phyloP scores from a whole-genome alignment of 768 basidiomycete genomes.

The Phanerochaete carnosa region DNA sequence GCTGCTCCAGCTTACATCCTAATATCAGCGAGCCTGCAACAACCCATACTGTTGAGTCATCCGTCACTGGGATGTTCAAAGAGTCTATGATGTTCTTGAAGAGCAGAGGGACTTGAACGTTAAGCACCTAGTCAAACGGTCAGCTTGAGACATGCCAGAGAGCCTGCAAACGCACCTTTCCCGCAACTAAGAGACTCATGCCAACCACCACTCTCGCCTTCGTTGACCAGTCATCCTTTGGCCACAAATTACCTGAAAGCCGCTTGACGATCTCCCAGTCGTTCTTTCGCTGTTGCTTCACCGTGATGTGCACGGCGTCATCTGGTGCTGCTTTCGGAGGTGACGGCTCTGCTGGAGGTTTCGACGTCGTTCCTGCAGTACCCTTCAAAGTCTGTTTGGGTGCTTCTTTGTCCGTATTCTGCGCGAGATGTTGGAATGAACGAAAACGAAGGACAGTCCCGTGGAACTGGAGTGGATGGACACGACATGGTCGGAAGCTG shows the following conservation, averaged over 20 bases:
- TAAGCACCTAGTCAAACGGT: conserved; percentile 62
- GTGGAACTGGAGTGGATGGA: background rate
- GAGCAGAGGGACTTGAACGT: conserved; percentile 96
- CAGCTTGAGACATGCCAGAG: background rate
- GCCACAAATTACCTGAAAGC: conserved; percentile 90
- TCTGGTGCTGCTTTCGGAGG: background rate
- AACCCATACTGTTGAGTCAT: conserved; percentile 80
- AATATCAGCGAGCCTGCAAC: conserved; percentile 87
- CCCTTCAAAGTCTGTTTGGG: background rate
- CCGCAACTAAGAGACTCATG: conserved; percentile 71
- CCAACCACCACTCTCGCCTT: conserved; percentile 81
- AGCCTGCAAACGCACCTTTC: conserved; percentile 63
- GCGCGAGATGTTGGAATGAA: conserved; percentile 6
- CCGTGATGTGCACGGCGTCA: conserved; percentile 13
- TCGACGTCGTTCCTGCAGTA: background rate
- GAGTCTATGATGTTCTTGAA: conserved; percentile 92
- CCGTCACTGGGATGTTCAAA: conserved; percentile 78
- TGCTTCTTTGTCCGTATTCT: background rate
- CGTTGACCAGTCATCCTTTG: conserved; percentile 78
- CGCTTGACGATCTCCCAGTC: conserved; percentile 88
- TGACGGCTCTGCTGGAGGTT: background rate
- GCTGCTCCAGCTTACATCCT: conserved; percentile 65
- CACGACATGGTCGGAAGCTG: background rate
- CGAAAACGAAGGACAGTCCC: background rate
- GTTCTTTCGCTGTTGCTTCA: conserved; percentile 54